phyloP scores from a whole-genome alignment of 2,329 filamentous ascomycete species.

The Neonectria coccinea region DNA sequence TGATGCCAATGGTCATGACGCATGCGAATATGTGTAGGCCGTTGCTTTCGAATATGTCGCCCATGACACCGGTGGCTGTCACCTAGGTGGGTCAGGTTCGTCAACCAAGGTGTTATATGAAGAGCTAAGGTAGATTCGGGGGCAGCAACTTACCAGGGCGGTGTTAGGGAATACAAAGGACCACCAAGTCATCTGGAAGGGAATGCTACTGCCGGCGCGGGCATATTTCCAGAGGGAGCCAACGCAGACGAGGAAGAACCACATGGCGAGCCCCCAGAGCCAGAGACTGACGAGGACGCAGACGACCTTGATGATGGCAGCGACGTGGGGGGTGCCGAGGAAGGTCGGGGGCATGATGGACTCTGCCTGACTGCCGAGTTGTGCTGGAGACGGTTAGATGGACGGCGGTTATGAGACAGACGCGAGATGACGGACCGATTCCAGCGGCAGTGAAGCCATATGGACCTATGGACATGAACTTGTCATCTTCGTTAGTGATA shows the following conservation, averaged over 20 bases:
- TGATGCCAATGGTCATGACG: conserved; percentile 72
- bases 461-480: conserved; percentile 85
- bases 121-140: not conserved
- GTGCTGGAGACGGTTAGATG: conserved; percentile 47
- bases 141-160: conserved; percentile 62
- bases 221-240: conserved; percentile 79
- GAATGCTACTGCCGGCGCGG: conserved; percentile 67
- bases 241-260: conserved; percentile 86
- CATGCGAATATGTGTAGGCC: conserved; percentile 76
- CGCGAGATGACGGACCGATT: conserved; percentile 43
- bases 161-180: conserved; percentile 87
- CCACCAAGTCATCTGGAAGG: conserved; percentile 89
- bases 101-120: not conserved
- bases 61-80: conserved; percentile 80
- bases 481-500: conserved; percentile 30
- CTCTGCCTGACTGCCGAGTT: conserved; percentile 58
- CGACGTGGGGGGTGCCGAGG: conserved; percentile 55
- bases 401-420: not conserved
- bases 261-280: conserved; percentile 85
- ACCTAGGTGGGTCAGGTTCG: conserved; percentile 44
- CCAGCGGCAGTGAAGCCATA: conserved; percentile 69
- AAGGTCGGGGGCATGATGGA: conserved; percentile 58
- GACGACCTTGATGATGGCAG: conserved; percentile 60
- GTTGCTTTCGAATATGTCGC: conserved; percentile 67
- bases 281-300: conserved; percentile 76